Evolutionary conservation across 306 rosid genomes (phyloP).

Genomic region (Parietaria judaica): DNA sequence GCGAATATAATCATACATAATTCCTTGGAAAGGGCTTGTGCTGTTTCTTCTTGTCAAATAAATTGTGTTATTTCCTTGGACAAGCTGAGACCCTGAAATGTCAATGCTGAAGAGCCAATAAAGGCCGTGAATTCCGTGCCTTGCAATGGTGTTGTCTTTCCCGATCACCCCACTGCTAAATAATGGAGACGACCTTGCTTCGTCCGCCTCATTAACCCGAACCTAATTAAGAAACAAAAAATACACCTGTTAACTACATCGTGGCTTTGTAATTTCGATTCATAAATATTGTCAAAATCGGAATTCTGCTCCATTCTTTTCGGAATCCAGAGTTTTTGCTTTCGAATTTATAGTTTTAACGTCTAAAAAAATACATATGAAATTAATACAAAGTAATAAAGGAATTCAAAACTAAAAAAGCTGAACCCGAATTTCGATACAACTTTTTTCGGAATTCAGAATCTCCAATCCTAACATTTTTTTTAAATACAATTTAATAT

Average conservation of each 20-base stretch:
- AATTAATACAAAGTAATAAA: not conserved
- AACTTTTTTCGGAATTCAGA: too few relatives aligned
- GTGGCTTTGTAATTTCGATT: too few relatives aligned
- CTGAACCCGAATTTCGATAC: too few relatives aligned
- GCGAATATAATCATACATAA: conserved; percentile 26
- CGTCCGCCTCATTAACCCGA: conserved; percentile 14
- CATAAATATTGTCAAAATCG: not conserved
- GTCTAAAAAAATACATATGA: not conserved
- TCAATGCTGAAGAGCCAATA: conserved; percentile 18
- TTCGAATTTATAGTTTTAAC: too few relatives aligned
- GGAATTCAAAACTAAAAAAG: too few relatives aligned
- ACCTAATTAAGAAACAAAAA: conserved; percentile 7
- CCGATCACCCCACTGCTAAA: conserved; percentile 21
- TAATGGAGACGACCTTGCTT: conserved; percentile 3
- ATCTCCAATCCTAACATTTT: too few relatives aligned
- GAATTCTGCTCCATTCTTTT: not conserved
- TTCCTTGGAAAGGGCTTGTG: conserved; percentile 21
- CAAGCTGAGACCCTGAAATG: conserved; percentile 10
- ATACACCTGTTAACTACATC: too few relatives aligned
- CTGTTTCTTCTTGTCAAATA: conserved; percentile 18
- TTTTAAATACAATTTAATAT: too few relatives aligned
- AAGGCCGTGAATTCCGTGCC: conserved; percentile 31
- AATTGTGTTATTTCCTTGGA: conserved; percentile 19
- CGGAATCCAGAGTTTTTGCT: not conserved
- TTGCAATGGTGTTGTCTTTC: conserved; percentile 23